These are phyloP conservation scores for Phytophthora foliorum DNA, from an alignment of 352 stramenopile species.

Conservation along the genomic window DNA sequence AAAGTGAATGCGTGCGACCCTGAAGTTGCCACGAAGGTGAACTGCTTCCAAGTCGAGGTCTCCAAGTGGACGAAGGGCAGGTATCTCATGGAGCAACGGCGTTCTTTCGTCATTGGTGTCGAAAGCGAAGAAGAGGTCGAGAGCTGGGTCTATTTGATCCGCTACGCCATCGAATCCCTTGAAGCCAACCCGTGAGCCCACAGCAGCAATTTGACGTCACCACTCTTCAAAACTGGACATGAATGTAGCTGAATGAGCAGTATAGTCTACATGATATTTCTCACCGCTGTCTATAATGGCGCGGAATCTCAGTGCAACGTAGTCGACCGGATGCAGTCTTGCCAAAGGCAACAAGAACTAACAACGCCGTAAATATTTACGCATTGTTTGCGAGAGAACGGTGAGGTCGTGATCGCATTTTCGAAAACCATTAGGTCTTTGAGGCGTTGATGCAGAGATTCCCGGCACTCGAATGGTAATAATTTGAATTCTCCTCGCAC, in stretches of 20 bases:
- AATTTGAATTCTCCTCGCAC: no score
- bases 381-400: no score
- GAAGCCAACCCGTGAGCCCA: slow-evolving; percentile 52
- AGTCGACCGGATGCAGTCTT: neutral
- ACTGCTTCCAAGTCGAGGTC: slow-evolving; percentile 90
- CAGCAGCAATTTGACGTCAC: slow-evolving; percentile 9
- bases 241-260: neutral
- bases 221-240: neutral
- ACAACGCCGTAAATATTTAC: no score
- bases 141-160: slow-evolving; percentile 89
- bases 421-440: no score
- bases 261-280: neutral
- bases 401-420: no score
- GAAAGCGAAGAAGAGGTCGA: slow-evolving; percentile 82
- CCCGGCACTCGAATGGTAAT: no score
- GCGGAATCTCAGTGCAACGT: neutral
- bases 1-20: slow-evolving; percentile 81
- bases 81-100: slow-evolving; percentile 65
- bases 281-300: neutral
- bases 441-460: no score
- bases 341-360: slow-evolving; percentile 4
- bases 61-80: slow-evolving; percentile 86
- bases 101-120: slow-evolving; percentile 78
- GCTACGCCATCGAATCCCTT: slow-evolving; percentile 87
- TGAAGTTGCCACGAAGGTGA: slow-evolving; percentile 76